Evolutionary conservation across 305 asterid genomes (phyloP).

Genomic region (Solanum hybrid): DNA sequence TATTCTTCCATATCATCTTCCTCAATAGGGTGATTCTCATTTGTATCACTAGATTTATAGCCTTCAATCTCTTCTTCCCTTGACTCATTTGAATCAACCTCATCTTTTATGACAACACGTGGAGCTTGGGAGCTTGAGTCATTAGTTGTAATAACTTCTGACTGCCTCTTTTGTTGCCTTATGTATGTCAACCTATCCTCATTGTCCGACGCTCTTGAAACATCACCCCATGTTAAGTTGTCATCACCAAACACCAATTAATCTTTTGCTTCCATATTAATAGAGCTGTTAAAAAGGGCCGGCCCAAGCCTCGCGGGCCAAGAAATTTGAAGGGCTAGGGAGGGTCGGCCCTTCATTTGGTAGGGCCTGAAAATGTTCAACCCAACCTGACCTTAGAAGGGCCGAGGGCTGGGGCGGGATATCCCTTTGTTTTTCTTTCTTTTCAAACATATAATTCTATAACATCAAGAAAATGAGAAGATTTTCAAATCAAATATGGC

Average conservation of each 20-base stretch:
- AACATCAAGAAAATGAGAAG: too few relatives aligned
- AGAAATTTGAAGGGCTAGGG: too few relatives aligned
- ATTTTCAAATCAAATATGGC: too few relatives aligned
- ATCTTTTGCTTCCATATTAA: not conserved
- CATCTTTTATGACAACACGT: not conserved
- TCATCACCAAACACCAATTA: not conserved
- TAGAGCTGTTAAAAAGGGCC: too few relatives aligned
- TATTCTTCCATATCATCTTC: not conserved
- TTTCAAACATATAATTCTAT: too few relatives aligned
- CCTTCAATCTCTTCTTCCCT: not conserved
- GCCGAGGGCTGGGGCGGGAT: too few relatives aligned
- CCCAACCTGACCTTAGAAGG: too few relatives aligned
- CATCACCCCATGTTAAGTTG: not conserved
- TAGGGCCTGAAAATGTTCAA: too few relatives aligned
- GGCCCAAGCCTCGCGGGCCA: too few relatives aligned
- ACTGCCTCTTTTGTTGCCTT: not conserved
- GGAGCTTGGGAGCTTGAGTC: not conserved
- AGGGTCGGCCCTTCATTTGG: too few relatives aligned
- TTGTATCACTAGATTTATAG: not conserved
- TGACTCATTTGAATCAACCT: not conserved
- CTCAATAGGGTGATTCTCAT: not conserved
- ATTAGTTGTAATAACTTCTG: not conserved
- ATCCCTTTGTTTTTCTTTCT: too few relatives aligned
- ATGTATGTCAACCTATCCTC: not conserved
- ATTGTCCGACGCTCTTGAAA: not conserved